Evolutionary conservation across 1,284 basidiomycete species (phyloP).

Genomic region (Apiotrichum sp.): DNA sequence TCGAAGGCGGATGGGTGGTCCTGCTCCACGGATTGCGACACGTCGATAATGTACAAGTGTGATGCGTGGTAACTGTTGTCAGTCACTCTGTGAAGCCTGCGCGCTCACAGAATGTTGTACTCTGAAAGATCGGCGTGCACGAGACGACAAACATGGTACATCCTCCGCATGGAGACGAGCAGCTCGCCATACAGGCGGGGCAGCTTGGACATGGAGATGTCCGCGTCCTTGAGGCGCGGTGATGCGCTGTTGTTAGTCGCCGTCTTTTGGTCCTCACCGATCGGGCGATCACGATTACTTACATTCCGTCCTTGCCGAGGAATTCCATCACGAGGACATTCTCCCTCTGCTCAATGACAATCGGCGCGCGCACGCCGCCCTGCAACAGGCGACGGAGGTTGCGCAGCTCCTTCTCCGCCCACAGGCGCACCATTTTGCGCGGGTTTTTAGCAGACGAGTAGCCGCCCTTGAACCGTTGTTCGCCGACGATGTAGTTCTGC

Average conservation of each 20-base stretch:
- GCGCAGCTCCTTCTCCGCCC: conserved; percentile 99
- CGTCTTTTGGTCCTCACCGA: not conserved
- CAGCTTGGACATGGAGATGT: conserved; percentile 46
- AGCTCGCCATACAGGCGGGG: conserved; percentile 71
- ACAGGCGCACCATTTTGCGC: conserved; percentile 96
- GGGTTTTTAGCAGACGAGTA: conserved; percentile 84
- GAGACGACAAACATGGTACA: conserved; percentile 86
- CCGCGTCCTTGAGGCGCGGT: conserved; percentile 83
- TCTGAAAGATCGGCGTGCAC: conserved; percentile 98
- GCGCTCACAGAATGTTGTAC: conserved; percentile 87
- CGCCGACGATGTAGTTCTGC: conserved; percentile 83
- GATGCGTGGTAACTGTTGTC: conserved; percentile 49
- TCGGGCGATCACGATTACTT: conserved; percentile 5
- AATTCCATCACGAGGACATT: conserved; percentile 98
- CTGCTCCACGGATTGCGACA: conserved; percentile 97
- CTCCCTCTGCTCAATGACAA: conserved; percentile 86
- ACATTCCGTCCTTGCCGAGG: conserved; percentile 62
- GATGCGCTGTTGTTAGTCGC: conserved; percentile 59
- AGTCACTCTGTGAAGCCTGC: conserved; percentile 30
- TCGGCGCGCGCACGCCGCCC: conserved; percentile 79
- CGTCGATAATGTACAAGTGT: conserved; percentile 93
- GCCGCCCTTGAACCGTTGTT: conserved; percentile 87
- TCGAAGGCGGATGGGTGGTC: conserved; percentile 95
- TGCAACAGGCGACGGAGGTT: conserved; percentile 79
- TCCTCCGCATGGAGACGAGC: conserved; percentile 68